phyloP scores from a whole-genome alignment of 768 basidiomycete species.

The Mycena olivaceomarginata region DNA sequence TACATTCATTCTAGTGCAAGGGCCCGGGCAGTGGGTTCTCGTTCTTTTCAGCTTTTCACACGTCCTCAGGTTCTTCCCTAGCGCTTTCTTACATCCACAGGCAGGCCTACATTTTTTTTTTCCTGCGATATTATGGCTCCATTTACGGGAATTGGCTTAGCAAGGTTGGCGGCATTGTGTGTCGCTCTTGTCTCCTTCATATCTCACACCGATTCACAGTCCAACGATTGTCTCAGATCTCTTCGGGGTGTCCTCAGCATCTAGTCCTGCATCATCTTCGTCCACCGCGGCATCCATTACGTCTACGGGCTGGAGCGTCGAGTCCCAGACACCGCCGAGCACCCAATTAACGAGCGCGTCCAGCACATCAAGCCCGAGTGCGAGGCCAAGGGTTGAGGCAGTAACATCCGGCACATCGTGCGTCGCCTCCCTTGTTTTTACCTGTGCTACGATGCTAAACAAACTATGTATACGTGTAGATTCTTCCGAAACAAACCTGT shows the following conservation, averaged over 20 bases:
- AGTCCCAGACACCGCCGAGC: background rate
- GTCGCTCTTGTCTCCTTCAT: background rate
- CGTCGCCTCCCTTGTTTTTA: background rate
- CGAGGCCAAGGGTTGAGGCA: background rate
- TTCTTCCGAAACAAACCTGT: background rate
- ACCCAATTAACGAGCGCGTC: background rate
- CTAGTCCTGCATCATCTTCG: background rate
- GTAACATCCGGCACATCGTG: background rate
- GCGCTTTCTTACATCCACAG: background rate
- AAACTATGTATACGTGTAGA: background rate
- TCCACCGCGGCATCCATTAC: background rate
- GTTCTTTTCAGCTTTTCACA: background rate
- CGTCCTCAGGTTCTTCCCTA: background rate
- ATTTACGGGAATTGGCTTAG: background rate
- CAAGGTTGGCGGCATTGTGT: background rate
- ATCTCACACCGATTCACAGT: too few species aligned
- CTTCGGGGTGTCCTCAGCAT: background rate
- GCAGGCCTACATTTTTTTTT: background rate
- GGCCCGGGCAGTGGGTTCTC: background rate
- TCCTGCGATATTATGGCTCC: background rate
- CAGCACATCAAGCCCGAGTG: background rate
- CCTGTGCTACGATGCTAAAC: background rate
- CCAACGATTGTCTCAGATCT: too few species aligned
- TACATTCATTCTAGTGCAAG: background rate
- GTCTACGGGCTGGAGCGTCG: background rate